Evolutionary conservation across 2,329 filamentous ascomycete species (phyloP).

Genomic region (Berkeleyomyces rouxiae): DNA sequence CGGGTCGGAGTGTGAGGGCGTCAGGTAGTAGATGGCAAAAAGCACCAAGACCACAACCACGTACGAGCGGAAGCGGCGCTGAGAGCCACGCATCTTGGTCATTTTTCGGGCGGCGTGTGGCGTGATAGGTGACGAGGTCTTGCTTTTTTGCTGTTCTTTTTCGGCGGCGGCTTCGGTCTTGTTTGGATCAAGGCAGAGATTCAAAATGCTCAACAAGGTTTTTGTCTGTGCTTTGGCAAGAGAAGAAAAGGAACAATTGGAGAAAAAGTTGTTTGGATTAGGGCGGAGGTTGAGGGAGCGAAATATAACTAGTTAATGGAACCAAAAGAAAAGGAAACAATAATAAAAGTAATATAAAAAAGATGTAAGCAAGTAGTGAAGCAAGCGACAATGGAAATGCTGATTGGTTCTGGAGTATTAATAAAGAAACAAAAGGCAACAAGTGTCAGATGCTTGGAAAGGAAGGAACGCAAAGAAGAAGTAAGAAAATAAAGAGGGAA

Average conservation of each 20-base stretch:
- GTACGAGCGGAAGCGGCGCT: conserved; percentile 10
- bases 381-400: background rate
- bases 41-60: conserved; percentile 7
- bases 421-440: background rate
- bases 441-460: background rate
- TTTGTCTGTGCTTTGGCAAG: background rate
- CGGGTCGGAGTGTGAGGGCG: conserved; percentile 9
- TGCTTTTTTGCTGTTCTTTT: background rate
- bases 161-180: background rate
- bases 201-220: background rate
- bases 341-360: background rate
- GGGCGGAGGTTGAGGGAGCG: too few species aligned
- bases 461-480: background rate
- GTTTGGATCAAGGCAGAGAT: background rate
- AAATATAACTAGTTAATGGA: conserved; percentile 23
- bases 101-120: background rate
- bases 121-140: background rate
- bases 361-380: background rate
- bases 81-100: conserved; percentile 9
- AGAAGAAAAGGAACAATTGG: background rate
- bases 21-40: conserved; percentile 12
- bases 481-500: background rate
- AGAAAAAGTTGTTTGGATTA: background rate
- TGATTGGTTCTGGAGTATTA: background rate
- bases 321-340: background rate